Base-by-base conservation (phyloP, 1,284 basidiomycete species). In the Porogramme epimiltina region DNA sequence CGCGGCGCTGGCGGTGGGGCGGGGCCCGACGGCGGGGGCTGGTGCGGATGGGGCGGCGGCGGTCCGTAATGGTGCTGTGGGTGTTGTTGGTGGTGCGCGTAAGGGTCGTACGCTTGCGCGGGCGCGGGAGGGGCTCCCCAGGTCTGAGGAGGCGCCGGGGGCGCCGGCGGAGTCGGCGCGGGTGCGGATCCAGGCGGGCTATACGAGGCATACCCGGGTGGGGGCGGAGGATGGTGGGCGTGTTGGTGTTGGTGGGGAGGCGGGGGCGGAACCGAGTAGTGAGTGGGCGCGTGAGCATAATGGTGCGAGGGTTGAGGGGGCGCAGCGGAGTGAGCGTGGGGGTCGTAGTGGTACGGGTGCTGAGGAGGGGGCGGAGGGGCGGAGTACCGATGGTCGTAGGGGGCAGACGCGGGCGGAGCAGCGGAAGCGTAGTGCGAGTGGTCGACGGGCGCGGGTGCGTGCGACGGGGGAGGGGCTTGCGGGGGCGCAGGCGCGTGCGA, bases 311-410 rank as follows among this genome's bases (percentile, higher is more conserved):
- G 34, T 16, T 18, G 34, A 4, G 63, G 56, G 6, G 59, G 58
- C 1, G 59, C 47, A 18, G 60, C 48, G 23, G 53, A 48, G 25
- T 65, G 61, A 13, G 54, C 51, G 36, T 65, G 62, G 18, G 62
- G 57, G 15, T 65, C 61, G 47, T 69, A 66, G 11, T 63, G 58
- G 33, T 65, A 61, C 15, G 56, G 48, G 6, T 59, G 55, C 10
- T 58, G 48, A 16, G 58, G 55, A 23, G 60, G 52, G 16, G 62
- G 61, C 3, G 62, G 60, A 3, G 63, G 59, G 15, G 63, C 49
- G 18, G 63, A 43, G 60, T 60, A 64, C 16, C 51, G 66, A 62
- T 55, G 60, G 55, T 59, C 72, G 61, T 52, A 71, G 58, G 54
- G 40, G 1, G 58, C 38, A 20, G 62, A 44, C 4, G 62, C 52